Evolutionary conservation across 148 eudicot species (phyloP).

Genomic region (Rhododendron henanense): DNA sequence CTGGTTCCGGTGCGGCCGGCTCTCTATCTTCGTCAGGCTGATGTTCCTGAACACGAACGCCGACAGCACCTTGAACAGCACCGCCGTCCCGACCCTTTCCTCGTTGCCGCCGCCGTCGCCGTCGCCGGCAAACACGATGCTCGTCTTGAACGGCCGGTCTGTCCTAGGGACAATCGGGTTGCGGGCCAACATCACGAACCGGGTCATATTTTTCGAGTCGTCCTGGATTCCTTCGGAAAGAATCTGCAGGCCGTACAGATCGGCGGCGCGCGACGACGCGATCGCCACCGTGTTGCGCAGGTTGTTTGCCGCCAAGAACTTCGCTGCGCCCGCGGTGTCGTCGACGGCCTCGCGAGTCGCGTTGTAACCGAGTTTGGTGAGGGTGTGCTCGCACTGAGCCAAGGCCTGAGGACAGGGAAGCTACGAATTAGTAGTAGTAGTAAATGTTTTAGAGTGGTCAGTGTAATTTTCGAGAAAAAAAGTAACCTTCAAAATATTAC

Average conservation of each 20-base stretch:
- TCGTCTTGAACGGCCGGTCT: constrained; percentile 89
- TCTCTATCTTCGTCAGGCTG: constrained; percentile 91
- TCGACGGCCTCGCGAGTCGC: constrained; percentile 81
- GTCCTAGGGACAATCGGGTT: constrained; percentile 83
- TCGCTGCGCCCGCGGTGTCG: constrained; percentile 94
- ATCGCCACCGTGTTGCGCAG: constrained; percentile 84
- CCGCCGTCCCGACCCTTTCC: constrained; percentile 47
- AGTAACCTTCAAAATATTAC: too few species aligned
- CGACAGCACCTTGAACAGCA: constrained; percentile 86
- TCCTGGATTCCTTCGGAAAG: constrained; percentile 82
- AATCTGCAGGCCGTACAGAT: constrained; percentile 72
- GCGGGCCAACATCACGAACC: constrained; percentile 89
- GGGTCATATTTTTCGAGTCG: constrained; percentile 76
- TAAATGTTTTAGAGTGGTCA: too few species aligned
- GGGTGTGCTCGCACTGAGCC: constrained; percentile 81
- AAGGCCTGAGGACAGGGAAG: constrained; percentile 22
- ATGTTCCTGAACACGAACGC: constrained; percentile 93
- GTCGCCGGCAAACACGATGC: constrained; percentile 90
- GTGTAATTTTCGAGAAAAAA: too few species aligned
- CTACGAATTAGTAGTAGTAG: constrained; percentile 17
- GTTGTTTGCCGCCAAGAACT: constrained; percentile 52
- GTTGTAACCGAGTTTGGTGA: constrained; percentile 61
- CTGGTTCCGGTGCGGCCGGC: constrained; percentile 78
- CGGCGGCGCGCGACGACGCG: constrained; percentile 81
- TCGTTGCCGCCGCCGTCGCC: constrained; percentile 35